Base-by-base conservation (phyloP, 352 stramenopile genomes). In the Aphanomyces astaci region DNA sequence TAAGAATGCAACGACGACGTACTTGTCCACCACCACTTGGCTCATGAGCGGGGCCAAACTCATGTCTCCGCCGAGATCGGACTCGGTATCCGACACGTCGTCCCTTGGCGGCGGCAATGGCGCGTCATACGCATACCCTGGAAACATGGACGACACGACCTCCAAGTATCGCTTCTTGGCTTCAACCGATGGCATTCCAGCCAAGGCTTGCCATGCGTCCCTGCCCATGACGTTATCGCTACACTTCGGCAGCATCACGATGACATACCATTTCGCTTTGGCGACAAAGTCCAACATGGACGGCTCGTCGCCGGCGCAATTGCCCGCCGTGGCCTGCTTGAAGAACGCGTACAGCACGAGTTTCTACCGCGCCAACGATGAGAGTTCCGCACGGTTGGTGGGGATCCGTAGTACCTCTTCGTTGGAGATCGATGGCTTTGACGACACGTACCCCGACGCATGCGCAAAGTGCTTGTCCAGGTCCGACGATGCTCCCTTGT, bases 261-360 rank as follows among this genome's bases (percentile, higher is more conserved):
- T 15, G 22, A 75, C 75, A 56, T 55, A 87, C 80, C 80, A 92
- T 74, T 92, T 92, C 56, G 84, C 79, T 46, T 72, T 81, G 30
- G 75, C 79, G 3, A 87, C 75, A 54, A 92, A 83, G 56, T 92
- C 84, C 30, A 82, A 68, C 3, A 78, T 78, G n/a, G 84, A 84
- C 0, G 84, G 84, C 64, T 86, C 87, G 19, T 76, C 76, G 11
- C 76, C 62, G 10, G 64, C 78, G 72, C 81, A 90, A 33, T 71
- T 75, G 63, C 81, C 84, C 55, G 82, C 78, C 19, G 78, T 76
- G 25, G 81, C 81, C 82, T 92, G 84, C 74, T 92, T 92, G 75
- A 84, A 92, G 55, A 92, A 88, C 53, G 84, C 84, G 71, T 92
- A 92, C 57, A 92, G 45, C 7, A 68, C 62, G 30, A 68, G 51